Base-by-base conservation (phyloP, 2,329 filamentous ascomycete species). In the Aspergillus glaucus region DNA sequence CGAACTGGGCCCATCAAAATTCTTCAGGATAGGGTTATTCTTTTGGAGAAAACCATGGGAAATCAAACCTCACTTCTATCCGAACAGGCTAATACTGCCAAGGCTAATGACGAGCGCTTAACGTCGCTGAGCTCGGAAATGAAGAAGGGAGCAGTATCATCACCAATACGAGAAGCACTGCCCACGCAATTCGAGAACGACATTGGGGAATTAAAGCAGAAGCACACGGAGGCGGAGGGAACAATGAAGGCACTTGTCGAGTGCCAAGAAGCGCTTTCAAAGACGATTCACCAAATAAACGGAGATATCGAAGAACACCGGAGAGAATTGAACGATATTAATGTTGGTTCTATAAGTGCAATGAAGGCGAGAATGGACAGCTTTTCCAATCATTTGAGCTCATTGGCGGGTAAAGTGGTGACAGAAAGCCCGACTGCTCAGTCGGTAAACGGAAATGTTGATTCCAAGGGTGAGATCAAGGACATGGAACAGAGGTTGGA, bases 21-120 rank as follows among this genome's bases (percentile, higher is more conserved):
- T 4, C 36, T 55, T 22, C 53, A 50, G 6, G 47, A 42, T 42
- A 40, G 45, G n/a, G 22, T 42, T 6, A 15, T 24, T n/a, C 30
- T 47, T 2, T 39, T 45, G 4, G 47, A 46, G 6, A 48, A 28
- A 34, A 19, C 40, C 28, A 36, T 22, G 26, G 26, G 21, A 26
- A 45, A 42, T 30, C 36, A 48, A 41, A 24, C 34, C n/a, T 14
- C 30, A 6, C 45, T 45, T 24, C 49, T 50, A 28, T 44, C 49
- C 19, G 12, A 44, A 6, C 45, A 47, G 21, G 30, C 21, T 10
- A 22, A 41, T 8, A 15, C 49, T 28, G 30, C 14, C 3, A 50
- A 43, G 8, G 19, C 47, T 12, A 40, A 34, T 15, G 32, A 43
- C 7, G 34, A 44, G 8, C 22, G n/a, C 7, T 28, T 39, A 6